These are phyloP conservation scores for Vanrija sp. DNA, from an alignment of 1,284 basidiomycete species.

Conservation along the genomic window DNA sequence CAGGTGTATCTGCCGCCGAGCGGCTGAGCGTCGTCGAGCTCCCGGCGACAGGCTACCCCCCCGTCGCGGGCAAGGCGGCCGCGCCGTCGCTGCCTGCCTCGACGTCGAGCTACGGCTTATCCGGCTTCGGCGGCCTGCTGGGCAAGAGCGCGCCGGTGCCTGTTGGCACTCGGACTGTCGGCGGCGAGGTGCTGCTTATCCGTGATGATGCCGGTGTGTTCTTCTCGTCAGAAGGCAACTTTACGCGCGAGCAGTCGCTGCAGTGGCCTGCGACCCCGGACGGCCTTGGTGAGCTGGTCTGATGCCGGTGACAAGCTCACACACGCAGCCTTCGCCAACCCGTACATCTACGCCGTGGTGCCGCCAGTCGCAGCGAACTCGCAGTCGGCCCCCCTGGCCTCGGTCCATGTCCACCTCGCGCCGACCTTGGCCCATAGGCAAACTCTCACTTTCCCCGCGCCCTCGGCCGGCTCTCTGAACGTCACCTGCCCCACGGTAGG, in stretches of 20 bases:
- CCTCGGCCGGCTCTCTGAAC: constrained; percentile 24
- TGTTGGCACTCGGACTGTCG: constrained; percentile 58
- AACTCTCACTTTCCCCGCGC: constrained; percentile 59
- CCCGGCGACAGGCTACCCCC: constrained; percentile 51
- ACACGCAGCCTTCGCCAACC: constrained; percentile 66
- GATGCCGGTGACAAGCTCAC: background rate
- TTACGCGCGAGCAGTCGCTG: constrained; percentile 59
- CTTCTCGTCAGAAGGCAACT: constrained; percentile 65
- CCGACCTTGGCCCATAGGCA: constrained; percentile 66
- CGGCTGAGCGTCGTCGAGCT: constrained; percentile 61
- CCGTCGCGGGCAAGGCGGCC: background rate
- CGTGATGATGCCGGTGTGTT: constrained; percentile 77
- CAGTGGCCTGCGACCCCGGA: constrained; percentile 79
- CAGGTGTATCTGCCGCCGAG: constrained; percentile 63
- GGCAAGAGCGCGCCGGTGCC: constrained; percentile 62
- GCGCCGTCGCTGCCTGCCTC: background rate
- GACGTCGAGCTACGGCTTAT: background rate
- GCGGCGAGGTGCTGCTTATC: constrained; percentile 67
- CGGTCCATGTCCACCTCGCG: constrained; percentile 74
- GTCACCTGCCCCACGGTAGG: constrained; percentile 5
- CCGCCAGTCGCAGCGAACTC: constrained; percentile 49
- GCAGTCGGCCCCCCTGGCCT: constrained; percentile 51
- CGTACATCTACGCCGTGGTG: constrained; percentile 77
- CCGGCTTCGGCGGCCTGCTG: constrained; percentile 8
- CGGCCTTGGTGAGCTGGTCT: constrained; percentile 59